A percentile compares a stretch with the other conserved stretches of the same genome.
Evolutionary conservation across 441 rosid species (phyloP).

Genomic region (Adansonia madagascariensis): DNA sequence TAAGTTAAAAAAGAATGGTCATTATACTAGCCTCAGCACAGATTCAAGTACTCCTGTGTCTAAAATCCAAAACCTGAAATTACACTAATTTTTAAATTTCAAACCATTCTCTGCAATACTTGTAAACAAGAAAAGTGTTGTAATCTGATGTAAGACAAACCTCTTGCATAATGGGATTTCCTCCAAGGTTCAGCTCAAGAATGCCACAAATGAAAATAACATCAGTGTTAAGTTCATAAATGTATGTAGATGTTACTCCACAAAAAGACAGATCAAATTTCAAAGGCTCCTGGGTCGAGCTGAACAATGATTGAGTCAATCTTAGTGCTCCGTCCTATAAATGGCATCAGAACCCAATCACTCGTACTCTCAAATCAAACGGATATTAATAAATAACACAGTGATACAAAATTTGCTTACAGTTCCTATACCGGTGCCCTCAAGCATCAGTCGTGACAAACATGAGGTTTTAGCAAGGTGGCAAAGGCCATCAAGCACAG

Average conservation of each 20-base stretch:
- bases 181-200: conserved; percentile 76
- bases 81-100: neutral
- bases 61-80: neutral
- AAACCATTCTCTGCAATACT: neutral
- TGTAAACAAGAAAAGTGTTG: neutral
- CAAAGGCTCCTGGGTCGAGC: conserved; percentile 59
- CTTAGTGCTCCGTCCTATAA: conserved; percentile 75
- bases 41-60: neutral
- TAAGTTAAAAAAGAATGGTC: neutral
- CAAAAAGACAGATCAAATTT: conserved; percentile 84
- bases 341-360: conserved; percentile 25
- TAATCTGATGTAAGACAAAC: conserved; percentile 43
- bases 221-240: conserved; percentile 45
- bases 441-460: conserved; percentile 77
- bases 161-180: conserved; percentile 73
- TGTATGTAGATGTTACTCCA: conserved; percentile 54
- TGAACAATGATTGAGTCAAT: conserved; percentile 62
- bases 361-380: conserved; percentile 5
- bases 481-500: conserved; percentile 70
- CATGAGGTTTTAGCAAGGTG: conserved; percentile 62
- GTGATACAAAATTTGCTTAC: conserved; percentile 43
- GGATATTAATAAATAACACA: conserved; percentile 5
- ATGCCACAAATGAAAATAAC: conserved; percentile 50
- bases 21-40: neutral
- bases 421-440: conserved; percentile 79